Evolutionary conservation across 1,139 yeast genomes (phyloP).

Genomic region (Meyerozyma carpophila): DNA sequence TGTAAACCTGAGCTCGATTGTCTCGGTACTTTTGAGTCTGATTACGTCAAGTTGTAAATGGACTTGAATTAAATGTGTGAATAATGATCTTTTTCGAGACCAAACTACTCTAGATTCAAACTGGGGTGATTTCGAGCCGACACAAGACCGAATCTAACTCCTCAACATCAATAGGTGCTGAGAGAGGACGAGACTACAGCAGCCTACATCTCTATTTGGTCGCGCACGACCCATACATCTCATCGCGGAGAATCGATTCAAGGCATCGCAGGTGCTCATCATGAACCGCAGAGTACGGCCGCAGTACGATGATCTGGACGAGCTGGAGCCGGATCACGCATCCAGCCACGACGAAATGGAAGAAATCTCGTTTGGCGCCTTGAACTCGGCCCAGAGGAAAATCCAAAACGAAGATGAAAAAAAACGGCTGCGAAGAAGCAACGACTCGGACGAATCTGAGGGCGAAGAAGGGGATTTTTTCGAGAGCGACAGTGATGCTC

Average conservation of each 20-base stretch:
- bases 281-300: conserved; percentile 10
- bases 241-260: background rate
- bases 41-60: no score
- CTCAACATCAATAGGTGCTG: no score
- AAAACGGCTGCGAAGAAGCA: conserved; percentile 4
- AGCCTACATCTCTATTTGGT: no score
- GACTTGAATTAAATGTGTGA: no score
- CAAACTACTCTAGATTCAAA: no score
- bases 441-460: conserved; percentile 4
- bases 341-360: conserved; percentile 30
- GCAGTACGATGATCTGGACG: conserved; percentile 10
- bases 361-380: conserved; percentile 54
- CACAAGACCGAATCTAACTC: no score
- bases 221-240: background rate
- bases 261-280: background rate
- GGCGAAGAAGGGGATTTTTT: conserved; percentile 12
- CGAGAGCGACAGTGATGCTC: conserved; percentile 14
- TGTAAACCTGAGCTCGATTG: no score
- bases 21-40: no score
- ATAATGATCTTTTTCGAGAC: no score
- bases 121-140: no score
- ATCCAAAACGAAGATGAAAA: conserved; percentile 20
- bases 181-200: no score
- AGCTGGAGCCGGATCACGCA: conserved; percentile 16
- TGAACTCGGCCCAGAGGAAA: conserved; percentile 52